Evolutionary conservation across 2,329 filamentous ascomycete species (phyloP), one percentile per base, ranked within the genome.

Genomic region (Curvularia verruculosa): DNA sequence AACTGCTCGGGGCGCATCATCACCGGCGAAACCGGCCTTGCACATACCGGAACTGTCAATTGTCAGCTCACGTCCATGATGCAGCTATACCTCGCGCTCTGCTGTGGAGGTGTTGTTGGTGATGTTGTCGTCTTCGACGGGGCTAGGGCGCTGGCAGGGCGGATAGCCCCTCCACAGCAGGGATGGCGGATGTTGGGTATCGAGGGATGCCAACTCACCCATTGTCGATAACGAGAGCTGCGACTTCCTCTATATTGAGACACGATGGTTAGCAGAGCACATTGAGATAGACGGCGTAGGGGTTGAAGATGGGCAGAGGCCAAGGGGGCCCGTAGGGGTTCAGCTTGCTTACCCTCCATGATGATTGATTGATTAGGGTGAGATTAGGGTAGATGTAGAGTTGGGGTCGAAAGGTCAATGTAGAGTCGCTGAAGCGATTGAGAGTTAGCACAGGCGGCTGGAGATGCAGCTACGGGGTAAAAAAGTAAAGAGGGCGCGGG

Each of bases 181-280:
- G 68, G 72, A 73, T 72, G 66, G 67, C 65, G 66, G 26, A 61
- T 54, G 64, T 60, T 67, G 57, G 67, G 77, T 72, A 63, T 63
- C 59, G 67, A 68, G 64, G n/a, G 64, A 36, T 53, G 49, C 76
- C 59, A 62, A 85, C 93, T 91, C 94, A 99, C 95, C 95, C 95
- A 98, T 99, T 99, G 93, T 99, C 95, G 85, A 99, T 98, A 84
- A 99, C 95, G 91, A 99, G 93, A 83, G 95, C 95, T 83, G 95
- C 95, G 84, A 99, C 95, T 92, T 99, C 95, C 88, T 99, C 95
- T 98, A 80, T 82, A 83, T 59, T 18, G 63, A 52, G 63, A 60
- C 56, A 63, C 49, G 64, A 51, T 63, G 41, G 70, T 78, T 68
- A 78, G 75, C 73, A 66, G 59, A 68, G 65, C 48, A 73, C 67